Conservation (phyloP, 1,139 yeast genomes). For the Candida labiduridarum region DNA sequence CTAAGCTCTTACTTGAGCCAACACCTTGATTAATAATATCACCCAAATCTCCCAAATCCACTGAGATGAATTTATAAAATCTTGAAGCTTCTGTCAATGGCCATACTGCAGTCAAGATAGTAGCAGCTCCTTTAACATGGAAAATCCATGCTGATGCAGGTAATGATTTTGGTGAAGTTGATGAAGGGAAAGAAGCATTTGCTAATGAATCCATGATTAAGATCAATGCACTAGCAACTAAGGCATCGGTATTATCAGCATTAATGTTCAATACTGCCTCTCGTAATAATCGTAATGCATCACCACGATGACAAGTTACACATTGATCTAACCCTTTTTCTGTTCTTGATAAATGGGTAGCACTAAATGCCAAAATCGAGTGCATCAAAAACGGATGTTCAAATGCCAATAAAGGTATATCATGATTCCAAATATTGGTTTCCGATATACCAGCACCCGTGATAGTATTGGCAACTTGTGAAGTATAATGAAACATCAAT, state of each 20-base stretch:
- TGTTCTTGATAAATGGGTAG: slow-evolving; percentile 82
- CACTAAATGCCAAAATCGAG: slow-evolving; percentile 84
- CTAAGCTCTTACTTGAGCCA: slow-evolving; percentile 17
- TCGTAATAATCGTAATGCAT: slow-evolving; percentile 75
- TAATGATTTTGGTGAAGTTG: slow-evolving; percentile 61
- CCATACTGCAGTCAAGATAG: slow-evolving; percentile 92
- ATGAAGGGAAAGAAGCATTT: slow-evolving; percentile 78
- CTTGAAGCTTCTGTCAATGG: slow-evolving; percentile 80
- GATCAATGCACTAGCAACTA: slow-evolving; percentile 88
- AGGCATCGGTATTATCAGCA: slow-evolving; percentile 84
- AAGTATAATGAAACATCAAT: slow-evolving; percentile 84
- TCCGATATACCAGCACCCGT: slow-evolving; percentile 91
- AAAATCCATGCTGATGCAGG: slow-evolving; percentile 97
- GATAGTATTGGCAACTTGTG: slow-evolving; percentile 82
- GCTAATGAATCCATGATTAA: slow-evolving; percentile 92
- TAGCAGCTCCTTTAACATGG: slow-evolving; percentile 96
- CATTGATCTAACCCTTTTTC: slow-evolving; percentile 79
- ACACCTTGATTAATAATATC: slow-evolving; percentile 65
- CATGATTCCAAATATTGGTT: slow-evolving; percentile 82
- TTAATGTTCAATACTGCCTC: slow-evolving; percentile 86
- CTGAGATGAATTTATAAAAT: slow-evolving; percentile 75
- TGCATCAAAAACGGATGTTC: slow-evolving; percentile 91
- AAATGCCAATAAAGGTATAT: slow-evolving; percentile 86
- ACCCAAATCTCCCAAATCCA: slow-evolving; percentile 79
- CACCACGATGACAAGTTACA: slow-evolving; percentile 85